Evolutionary conservation across 75 land plant genomes (phyloP), one percentile per base, ranked within the genome.

Genomic region (Selaginella tamariscina): DNA sequence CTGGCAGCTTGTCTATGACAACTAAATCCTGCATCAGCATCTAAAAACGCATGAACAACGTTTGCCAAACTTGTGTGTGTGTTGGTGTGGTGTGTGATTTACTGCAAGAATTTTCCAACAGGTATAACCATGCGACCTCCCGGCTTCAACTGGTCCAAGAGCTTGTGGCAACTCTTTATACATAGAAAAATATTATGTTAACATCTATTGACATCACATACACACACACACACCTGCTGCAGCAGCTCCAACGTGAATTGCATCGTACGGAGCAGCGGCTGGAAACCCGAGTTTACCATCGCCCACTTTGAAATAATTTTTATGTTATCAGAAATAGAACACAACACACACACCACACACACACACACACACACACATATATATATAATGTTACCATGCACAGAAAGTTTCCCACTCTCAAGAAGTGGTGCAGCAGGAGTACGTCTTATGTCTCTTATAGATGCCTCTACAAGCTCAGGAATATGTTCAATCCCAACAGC

Each of bases 221-320:
- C 2, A 49, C 8, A 22, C 27, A 24, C 24, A 13, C 5, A 26
- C 9, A 24, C 75, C 75, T 60, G 73, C 64, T 31, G 76, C 76
- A 15, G 74, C 74, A 15, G 76, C 74, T 2, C 76, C 76, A 8
- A 74, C 76, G 26, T 74, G 76, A 39, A 74, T 74, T 26, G 75
- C 75, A 74, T 70, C 75, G 28, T 74, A 74, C 0, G 76, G 76
- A 2, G 75, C 74, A 29, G 32, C 65, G 11, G 55, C 66, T 22
- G 65, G 28, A 27, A 49, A 71, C 21, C 76, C 76, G n/a, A 33
- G 30, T 30, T 71, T 69, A 0, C 76, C 76, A 64, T 74, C 76
- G 24, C 59, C 59, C 56, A 29, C 73, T 64, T 33, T 64, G 32
- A 68, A 8, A 59, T 9, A 23, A 2, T 8, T 2, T n/a, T 5